Conservation (phyloP, 108 stramenopile genomes). For the Fragilaria radians region DNA sequence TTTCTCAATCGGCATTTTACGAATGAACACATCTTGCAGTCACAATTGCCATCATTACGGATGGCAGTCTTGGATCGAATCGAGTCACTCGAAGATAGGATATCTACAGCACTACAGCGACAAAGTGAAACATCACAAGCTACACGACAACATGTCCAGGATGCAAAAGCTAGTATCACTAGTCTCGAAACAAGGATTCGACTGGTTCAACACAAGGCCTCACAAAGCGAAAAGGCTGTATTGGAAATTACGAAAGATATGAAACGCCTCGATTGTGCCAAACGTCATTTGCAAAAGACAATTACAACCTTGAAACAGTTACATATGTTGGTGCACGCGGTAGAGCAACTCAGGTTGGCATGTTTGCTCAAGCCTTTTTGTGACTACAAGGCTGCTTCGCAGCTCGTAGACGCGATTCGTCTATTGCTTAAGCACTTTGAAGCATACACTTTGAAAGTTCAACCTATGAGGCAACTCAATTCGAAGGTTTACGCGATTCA, state of each 20-base stretch:
- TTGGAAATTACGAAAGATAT: constrained; percentile 89
- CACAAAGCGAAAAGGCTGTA: constrained; percentile 67
- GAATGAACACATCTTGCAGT: constrained; percentile 52
- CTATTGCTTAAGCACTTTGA: constrained; percentile 84
- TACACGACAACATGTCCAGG: constrained; percentile 58
- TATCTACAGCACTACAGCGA: constrained; percentile 62
- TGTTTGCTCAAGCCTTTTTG: constrained; percentile 47
- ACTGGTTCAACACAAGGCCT: constrained; percentile 61
- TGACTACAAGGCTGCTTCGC: constrained; percentile 82
- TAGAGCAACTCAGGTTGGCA: constrained; percentile 81
- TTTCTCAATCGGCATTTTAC: constrained; percentile 76
- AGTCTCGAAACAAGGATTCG: constrained; percentile 48
- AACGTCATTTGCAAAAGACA: constrained; percentile 91
- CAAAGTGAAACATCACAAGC: constrained; percentile 58
- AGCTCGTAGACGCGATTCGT: constrained; percentile 89
- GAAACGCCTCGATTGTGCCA: constrained; percentile 94
- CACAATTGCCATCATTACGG: constrained; percentile 58
- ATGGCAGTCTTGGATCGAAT: constrained; percentile 60
- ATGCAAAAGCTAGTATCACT: constrained; percentile 54
- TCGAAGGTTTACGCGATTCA: constrained; percentile 56
- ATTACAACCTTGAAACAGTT: constrained; percentile 95
- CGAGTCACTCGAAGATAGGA: constrained; percentile 60
- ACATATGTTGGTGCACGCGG: constrained; percentile 96
- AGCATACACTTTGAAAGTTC: constrained; percentile 55
- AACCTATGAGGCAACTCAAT: constrained; percentile 51